Percentiles rank a stretch among this genome's conserved stretches.
These are phyloP conservation scores for Neofusicoccum laricinum DNA, from an alignment of 2,329 filamentous ascomycete genomes.

Conservation along the genomic window DNA sequence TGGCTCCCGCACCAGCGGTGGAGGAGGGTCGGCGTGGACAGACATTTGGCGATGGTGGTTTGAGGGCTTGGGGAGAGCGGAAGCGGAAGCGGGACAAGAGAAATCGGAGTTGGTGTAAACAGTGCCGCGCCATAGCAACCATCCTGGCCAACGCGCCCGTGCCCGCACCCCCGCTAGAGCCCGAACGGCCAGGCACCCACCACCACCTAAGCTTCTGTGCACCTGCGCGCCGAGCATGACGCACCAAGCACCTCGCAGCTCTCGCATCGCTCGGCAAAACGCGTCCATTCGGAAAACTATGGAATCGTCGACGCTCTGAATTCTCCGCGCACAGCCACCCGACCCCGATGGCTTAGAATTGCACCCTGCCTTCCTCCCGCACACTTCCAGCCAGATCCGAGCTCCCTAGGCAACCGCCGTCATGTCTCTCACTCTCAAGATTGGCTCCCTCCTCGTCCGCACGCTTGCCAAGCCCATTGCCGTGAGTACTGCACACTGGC, in stretches of 20 bases:
- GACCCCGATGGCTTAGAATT: neutral
- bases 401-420: conserved; percentile 8
- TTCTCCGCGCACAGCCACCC: neutral
- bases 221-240: conserved; percentile 7
- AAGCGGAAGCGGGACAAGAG: conserved; percentile 4
- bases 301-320: neutral
- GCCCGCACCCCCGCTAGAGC: neutral
- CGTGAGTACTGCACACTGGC: conserved; percentile 42
- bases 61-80: neutral
- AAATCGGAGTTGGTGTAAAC: conserved; percentile 7
- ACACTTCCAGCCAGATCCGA: neutral
- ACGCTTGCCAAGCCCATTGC: conserved; percentile 68
- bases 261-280: neutral
- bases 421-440: conserved; percentile 66
- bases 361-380: neutral
- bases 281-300: neutral
- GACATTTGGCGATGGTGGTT: conserved; percentile 27
- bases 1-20: conserved; percentile 62
- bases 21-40: conserved; percentile 51
- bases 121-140: conserved; percentile 1
- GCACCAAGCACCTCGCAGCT: neutral
- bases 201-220: neutral
- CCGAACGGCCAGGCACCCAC: conserved; percentile 13
- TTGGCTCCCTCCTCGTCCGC: conserved; percentile 62
- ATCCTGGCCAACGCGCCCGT: neutral